Evolutionary conservation across 2,329 filamentous ascomycete genomes (phyloP).

Genomic region (Fusarium mexicanum): DNA sequence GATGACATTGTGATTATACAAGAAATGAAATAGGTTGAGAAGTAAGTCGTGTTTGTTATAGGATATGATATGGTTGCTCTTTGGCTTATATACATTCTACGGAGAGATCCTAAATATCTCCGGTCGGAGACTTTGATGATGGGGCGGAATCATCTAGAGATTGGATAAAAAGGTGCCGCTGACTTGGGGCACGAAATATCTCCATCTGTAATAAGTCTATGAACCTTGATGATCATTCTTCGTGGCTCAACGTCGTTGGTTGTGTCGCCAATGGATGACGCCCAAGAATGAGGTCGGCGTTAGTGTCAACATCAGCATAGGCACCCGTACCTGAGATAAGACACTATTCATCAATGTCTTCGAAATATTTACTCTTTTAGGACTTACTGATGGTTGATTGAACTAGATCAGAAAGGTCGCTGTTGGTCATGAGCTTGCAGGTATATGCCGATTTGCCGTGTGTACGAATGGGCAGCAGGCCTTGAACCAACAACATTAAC

Average conservation of each 20-base stretch:
- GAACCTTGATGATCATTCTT: neutral
- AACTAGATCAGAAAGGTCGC: neutral
- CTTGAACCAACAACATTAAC: neutral
- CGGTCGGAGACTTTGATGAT: slow-evolving; percentile 40
- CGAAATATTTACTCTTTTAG: accelerated
- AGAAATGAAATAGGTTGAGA: accelerated
- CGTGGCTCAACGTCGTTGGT: neutral
- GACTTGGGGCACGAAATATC: neutral
- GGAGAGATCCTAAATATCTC: slow-evolving; percentile 29
- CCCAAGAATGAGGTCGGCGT: no score
- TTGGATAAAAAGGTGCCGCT: neutral
- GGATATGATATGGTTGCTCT: neutral
- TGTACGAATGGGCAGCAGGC: no score
- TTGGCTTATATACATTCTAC: slow-evolving; percentile 15
- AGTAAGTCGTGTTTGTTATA: no score
- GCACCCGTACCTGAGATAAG: no score
- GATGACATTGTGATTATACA: neutral
- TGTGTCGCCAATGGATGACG: neutral
- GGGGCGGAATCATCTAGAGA: neutral
- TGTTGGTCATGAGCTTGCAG: neutral
- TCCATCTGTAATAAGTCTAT: no score
- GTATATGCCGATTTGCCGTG: neutral
- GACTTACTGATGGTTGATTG: no score
- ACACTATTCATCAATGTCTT: neutral
- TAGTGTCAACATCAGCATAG: neutral